Conservation (phyloP, 164 flowering plant genomes). For the Houttuynia cordata region DNA sequence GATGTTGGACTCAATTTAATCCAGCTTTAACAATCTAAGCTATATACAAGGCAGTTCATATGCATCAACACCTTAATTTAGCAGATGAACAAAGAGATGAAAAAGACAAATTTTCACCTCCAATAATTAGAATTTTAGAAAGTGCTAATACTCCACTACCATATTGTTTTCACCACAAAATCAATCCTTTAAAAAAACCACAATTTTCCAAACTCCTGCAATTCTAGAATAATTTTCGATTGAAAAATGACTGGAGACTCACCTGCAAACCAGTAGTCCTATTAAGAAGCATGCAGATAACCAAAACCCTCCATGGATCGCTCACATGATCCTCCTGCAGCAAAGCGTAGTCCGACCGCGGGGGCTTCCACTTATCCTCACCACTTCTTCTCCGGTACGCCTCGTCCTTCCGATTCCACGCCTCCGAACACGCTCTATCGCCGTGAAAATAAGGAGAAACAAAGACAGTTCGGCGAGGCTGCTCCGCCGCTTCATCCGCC, state of each 20-base stretch:
- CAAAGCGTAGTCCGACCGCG: constrained; percentile 36
- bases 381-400: constrained; percentile 43
- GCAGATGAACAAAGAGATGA: not conserved
- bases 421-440: not conserved
- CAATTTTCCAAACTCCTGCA: not conserved
- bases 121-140: not conserved
- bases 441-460: not conserved
- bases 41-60: too few species aligned
- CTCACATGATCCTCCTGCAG: constrained; percentile 57
- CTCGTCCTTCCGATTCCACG: constrained; percentile 13
- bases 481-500: not conserved
- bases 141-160: not conserved
- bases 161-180: not conserved
- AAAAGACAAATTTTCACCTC: not conserved
- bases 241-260: not conserved
- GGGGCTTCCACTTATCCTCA: constrained; percentile 57
- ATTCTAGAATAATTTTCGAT: too few species aligned
- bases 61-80: too few species aligned
- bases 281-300: constrained; percentile 79
- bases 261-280: constrained; percentile 64
- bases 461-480: not conserved
- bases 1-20: too few species aligned
- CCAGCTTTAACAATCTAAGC: too few species aligned
- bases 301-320: constrained; percentile 88
- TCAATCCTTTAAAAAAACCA: not conserved